Percentiles rank a stretch among this genome's conserved stretches.
phyloP scores from a whole-genome alignment of 2,329 filamentous ascomycete genomes.

The Clonostachys rhizophaga region DNA sequence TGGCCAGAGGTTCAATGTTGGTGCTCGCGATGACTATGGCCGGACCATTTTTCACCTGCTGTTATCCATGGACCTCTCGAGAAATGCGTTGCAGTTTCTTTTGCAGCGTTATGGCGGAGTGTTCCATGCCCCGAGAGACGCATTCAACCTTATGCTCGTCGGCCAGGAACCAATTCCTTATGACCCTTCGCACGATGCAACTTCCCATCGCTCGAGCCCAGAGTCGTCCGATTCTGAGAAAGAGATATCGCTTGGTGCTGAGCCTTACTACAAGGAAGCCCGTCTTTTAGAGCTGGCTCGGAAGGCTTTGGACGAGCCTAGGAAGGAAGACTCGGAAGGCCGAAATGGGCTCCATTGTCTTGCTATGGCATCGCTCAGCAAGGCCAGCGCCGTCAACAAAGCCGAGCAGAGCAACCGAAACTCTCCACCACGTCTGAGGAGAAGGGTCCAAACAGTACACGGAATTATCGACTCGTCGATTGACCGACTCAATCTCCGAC shows the following conservation, averaged over 20 bases:
- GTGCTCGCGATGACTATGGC: conserved; percentile 41
- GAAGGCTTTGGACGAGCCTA: conserved; percentile 8
- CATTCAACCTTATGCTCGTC: conserved; percentile 29
- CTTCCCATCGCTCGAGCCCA: neutral
- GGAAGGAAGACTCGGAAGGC: conserved; percentile 28
- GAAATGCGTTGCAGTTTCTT: conserved; percentile 21
- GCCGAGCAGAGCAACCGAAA: neutral
- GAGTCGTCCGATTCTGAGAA: neutral
- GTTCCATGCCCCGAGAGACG: conserved; percentile 36
- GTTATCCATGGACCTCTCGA: conserved; percentile 13
- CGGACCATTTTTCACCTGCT: conserved; percentile 47
- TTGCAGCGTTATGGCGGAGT: conserved; percentile 23
- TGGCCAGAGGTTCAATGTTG: conserved; percentile 19
- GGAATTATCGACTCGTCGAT: conserved; percentile 23
- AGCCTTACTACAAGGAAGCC: too few species aligned
- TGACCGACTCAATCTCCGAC: conserved; percentile 11
- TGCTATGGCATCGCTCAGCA: conserved; percentile 45
- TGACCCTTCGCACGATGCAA: neutral
- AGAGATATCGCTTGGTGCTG: too few species aligned
- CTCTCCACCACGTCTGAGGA: conserved; percentile 1
- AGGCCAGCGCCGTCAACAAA: conserved; percentile 27
- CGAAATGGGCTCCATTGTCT: conserved; percentile 55
- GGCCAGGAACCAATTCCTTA: conserved; percentile 3
- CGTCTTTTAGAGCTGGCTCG: neutral
- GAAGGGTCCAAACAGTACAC: conserved; percentile 1